Evolutionary conservation across 1,284 basidiomycete genomes (phyloP), one percentile per base, ranked within the genome.

Genomic region (Pterulicium gracile): DNA sequence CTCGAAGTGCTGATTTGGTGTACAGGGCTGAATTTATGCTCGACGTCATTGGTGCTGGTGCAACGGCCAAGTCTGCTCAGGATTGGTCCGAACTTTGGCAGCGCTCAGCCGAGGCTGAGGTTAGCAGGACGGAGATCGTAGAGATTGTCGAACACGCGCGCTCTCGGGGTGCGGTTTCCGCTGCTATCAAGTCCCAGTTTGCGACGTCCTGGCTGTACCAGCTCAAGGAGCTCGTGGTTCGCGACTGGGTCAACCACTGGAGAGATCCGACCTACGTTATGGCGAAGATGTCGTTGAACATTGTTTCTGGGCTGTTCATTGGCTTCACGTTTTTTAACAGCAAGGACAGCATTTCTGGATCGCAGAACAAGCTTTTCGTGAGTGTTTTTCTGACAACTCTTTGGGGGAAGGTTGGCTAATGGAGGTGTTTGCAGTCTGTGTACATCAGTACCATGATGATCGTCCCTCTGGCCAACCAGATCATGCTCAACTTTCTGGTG

Each of bases 351-450:
- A 71, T 81, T 44, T 77, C 81, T 51, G 88, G 87, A 42, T 79
- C 82, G 0, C 88, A 91, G 61, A 87, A 88, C 63, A 87, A 90
- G 61, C 73, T 92, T 36, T 92, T 92, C 47, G 74, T 68, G 48
- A 46, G 65, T 58, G 12, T 4, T 35, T 3, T 44, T 27, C 3
- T 35, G 34, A 17, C 4, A 18, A 35, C 20, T 46, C 39, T 44
- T n/a, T 35, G 1, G 44, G 70, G 65, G 58, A 66, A 4, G 61
- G 69, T 46, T n/a, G n/a, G n/a, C n/a, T n/a, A n/a, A n/a, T n/a
- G n/a, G 67, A 46, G 24, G 65, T 76, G 45, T 51, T 67, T 45
- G 55, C n/a, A 32, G 63, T 58, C n/a, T 42, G 15, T 32, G 7
- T 32, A 32, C 27, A 32, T 32, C 27, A 32, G 27, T 32, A 32